These are phyloP conservation scores for Juglanconis juglandina DNA, from an alignment of 2,329 filamentous ascomycete species.

Conservation along the genomic window DNA sequence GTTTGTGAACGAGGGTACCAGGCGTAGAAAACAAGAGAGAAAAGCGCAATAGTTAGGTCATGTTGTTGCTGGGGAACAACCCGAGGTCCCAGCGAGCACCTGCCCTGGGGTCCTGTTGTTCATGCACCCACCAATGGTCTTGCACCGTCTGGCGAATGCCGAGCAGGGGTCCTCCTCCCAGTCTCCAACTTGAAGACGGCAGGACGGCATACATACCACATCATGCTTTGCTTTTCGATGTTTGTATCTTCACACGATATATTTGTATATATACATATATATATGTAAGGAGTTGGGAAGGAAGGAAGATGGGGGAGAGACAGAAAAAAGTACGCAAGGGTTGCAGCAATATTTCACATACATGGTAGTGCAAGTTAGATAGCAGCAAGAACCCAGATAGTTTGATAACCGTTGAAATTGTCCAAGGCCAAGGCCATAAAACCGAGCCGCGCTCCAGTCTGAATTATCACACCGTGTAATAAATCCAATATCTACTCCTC, in stretches of 20 bases:
- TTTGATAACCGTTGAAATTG: background rate
- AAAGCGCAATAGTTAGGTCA: background rate
- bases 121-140: background rate
- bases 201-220: no score
- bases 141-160: conserved; percentile 1
- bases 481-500: background rate
- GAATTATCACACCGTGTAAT: background rate
- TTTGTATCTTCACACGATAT: no score
- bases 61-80: no score
- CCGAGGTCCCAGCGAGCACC: background rate
- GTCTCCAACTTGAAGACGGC: no score
- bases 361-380: no score
- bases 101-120: background rate
- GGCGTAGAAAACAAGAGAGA: background rate
- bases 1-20: no score
- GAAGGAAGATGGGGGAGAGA: no score
- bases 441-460: background rate
- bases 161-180: background rate
- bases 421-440: background rate
- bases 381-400: background rate
- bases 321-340: no score
- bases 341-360: no score
- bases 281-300: no score
- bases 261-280: no score
- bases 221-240: no score